These are phyloP conservation scores for Stemphylium beticola DNA, from an alignment of 2,329 filamentous ascomycete species.

Conservation along the genomic window DNA sequence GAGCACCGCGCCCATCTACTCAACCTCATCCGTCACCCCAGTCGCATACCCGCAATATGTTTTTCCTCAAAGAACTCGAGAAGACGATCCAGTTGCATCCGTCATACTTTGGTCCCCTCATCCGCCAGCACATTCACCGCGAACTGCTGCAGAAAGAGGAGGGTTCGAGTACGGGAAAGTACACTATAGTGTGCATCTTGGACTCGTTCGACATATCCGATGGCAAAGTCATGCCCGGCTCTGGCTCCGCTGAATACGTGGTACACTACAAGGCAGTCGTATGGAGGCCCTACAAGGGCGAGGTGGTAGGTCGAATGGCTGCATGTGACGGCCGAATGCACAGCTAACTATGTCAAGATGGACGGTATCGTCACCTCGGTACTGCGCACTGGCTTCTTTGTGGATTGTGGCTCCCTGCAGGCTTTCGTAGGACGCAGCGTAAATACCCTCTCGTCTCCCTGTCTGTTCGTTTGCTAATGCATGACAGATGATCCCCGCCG, in stretches of 20 bases:
- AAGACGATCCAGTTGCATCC: slow-evolving; percentile 94
- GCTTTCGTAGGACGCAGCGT: slow-evolving; percentile 85
- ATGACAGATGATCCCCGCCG: slow-evolving; percentile 80
- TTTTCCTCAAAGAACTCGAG: slow-evolving; percentile 97
- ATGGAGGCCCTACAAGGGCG: slow-evolving; percentile 96
- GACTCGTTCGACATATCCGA: slow-evolving; percentile 95
- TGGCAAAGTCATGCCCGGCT: slow-evolving; percentile 88
- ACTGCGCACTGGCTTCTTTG: slow-evolving; percentile 90
- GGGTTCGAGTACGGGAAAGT: slow-evolving; percentile 91
- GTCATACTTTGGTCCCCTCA: slow-evolving; percentile 94
- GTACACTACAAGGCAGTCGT: slow-evolving; percentile 95
- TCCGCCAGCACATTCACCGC: slow-evolving; percentile 87
- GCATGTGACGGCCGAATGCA: background rate
- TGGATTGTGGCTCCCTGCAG: slow-evolving; percentile 77
- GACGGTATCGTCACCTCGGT: slow-evolving; percentile 93
- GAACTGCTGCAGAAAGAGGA: slow-evolving; percentile 93
- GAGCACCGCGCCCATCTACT: slow-evolving; percentile 14
- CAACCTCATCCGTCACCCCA: slow-evolving; percentile 10
- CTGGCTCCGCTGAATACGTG: slow-evolving; percentile 90
- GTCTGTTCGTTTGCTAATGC: slow-evolving; percentile 21
- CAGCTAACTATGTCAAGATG: slow-evolving; percentile 64
- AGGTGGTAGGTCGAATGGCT: slow-evolving; percentile 73
- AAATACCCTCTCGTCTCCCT: slow-evolving; percentile 48
- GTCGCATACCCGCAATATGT: slow-evolving; percentile 67
- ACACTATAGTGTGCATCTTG: slow-evolving; percentile 98